phyloP scores from a whole-genome alignment of 2,329 filamentous ascomycete genomes.

The Trichoderma asperellum region DNA sequence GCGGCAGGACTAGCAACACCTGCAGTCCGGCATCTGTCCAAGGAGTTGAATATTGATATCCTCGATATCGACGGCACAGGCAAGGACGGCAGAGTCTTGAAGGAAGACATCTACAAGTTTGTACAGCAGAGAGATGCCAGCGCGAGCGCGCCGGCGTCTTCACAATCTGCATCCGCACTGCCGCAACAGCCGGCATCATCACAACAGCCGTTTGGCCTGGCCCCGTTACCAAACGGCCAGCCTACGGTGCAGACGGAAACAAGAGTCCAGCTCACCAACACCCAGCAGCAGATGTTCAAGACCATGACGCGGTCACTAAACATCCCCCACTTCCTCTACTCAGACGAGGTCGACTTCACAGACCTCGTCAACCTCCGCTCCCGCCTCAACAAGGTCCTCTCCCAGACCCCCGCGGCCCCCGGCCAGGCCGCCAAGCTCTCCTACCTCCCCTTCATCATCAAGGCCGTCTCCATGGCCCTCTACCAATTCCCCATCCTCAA shows the following conservation, averaged over 20 bases:
- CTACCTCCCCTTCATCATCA: conserved; percentile 92
- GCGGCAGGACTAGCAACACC: conserved; percentile 83
- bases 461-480: conserved; percentile 86
- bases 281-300: conserved; percentile 95
- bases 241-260: conserved; percentile 67
- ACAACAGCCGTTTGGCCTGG: not conserved
- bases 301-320: conserved; percentile 88
- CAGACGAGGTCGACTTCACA: conserved; percentile 85
- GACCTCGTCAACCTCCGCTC: conserved; percentile 71
- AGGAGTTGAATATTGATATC: conserved; percentile 78
- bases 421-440: conserved; percentile 69
- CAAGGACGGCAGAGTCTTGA: conserved; percentile 86
- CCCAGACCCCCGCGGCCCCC: conserved; percentile 50
- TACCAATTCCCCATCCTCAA: conserved; percentile 85
- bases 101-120: conserved; percentile 85
- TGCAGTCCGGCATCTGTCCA: conserved; percentile 85
- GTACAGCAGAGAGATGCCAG: conserved; percentile 57
- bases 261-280: conserved; percentile 69
- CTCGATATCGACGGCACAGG: conserved; percentile 80
- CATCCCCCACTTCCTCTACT: conserved; percentile 95
- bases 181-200: not conserved
- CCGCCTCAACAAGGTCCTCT: conserved; percentile 71
- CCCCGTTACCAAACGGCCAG: conserved; percentile 21
- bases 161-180: conserved; percentile 29
- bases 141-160: conserved; percentile 33